Evolutionary conservation across 768 basidiomycete genomes (phyloP).

Genomic region (Suillus decipiens): DNA sequence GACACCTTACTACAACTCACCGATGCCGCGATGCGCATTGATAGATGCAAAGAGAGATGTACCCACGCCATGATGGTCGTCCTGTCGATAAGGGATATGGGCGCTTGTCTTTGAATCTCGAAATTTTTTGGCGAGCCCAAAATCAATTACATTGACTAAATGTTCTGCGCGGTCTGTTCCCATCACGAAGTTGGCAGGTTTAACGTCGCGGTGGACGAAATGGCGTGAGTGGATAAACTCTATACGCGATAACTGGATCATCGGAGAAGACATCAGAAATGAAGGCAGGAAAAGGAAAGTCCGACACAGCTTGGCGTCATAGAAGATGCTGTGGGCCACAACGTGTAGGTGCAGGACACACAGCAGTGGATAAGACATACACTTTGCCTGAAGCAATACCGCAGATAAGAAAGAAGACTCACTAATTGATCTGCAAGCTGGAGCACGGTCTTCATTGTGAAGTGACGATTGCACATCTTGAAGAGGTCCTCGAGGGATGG

Average conservation of each 20-base stretch:
- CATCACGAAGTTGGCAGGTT: conserved; percentile 99
- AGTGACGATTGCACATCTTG: conserved; percentile 88
- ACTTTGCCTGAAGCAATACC: background rate
- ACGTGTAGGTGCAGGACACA: background rate
- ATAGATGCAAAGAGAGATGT: conserved; percentile 76
- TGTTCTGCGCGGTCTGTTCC: conserved; percentile 68
- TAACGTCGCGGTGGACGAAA: conserved; percentile 95
- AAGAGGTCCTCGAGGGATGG: conserved; percentile 87
- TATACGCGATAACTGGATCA: conserved; percentile 81
- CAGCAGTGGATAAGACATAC: background rate
- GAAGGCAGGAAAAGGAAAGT: conserved; percentile 3
- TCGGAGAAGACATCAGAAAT: conserved; percentile 20
- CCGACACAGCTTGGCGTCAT: conserved; percentile 5
- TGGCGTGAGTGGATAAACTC: conserved; percentile 96
- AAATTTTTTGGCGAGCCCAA: conserved; percentile 81
- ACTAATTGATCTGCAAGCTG: conserved; percentile 94
- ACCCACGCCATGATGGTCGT: conserved; percentile 77
- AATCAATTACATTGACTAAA: conserved; percentile 91
- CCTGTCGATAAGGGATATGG: conserved; percentile 74
- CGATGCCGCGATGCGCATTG: conserved; percentile 74
- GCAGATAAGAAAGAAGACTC: conserved; percentile 32
- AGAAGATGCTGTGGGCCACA: background rate
- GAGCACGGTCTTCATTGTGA: conserved; percentile 92
- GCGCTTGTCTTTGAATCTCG: conserved; percentile 62
- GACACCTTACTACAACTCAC: conserved; percentile 37